These are phyloP conservation scores for Sugiyamaella neomexicana DNA, from an alignment of 1,139 yeast species.

Conservation along the genomic window DNA sequence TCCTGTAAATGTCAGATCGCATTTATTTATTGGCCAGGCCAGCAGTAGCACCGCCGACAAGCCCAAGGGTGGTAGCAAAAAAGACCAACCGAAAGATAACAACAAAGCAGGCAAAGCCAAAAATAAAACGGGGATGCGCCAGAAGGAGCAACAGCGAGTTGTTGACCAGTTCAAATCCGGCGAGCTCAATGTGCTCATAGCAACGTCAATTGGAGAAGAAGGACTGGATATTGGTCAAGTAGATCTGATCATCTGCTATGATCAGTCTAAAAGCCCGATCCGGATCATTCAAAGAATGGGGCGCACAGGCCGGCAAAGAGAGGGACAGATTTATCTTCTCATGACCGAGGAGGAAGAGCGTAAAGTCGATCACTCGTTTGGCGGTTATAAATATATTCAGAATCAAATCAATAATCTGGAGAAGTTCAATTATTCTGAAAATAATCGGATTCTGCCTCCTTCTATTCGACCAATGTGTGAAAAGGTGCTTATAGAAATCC, in stretches of 20 bases:
- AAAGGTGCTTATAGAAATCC: slow-evolving; percentile 59
- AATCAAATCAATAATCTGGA: slow-evolving; percentile 46
- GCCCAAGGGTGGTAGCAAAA: slow-evolving; percentile 15
- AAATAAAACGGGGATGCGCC: slow-evolving; percentile 42
- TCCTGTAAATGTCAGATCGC: slow-evolving; percentile 56
- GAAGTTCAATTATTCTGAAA: slow-evolving; percentile 40
- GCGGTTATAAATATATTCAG: slow-evolving; percentile 79
- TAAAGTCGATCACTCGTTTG: slow-evolving; percentile 83
- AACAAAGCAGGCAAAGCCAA: slow-evolving; percentile 16
- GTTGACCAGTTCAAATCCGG: slow-evolving; percentile 74
- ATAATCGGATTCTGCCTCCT: slow-evolving; percentile 68
- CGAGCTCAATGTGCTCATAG: slow-evolving; percentile 74
- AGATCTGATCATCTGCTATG: slow-evolving; percentile 87
- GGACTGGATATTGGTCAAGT: slow-evolving; percentile 98
- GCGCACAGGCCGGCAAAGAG: slow-evolving; percentile 93
- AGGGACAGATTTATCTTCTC: slow-evolving; percentile 77
- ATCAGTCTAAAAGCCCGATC: slow-evolving; percentile 90
- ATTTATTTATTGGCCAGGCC: slow-evolving; percentile 86
- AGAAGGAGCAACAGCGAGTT: slow-evolving; percentile 52
- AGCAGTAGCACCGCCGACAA: slow-evolving; percentile 15
- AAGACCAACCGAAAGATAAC: slow-evolving; percentile 3
- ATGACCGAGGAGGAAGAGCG: slow-evolving; percentile 75
- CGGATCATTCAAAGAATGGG: slow-evolving; percentile 96
- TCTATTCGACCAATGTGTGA: slow-evolving; percentile 52
- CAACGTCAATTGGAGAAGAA: slow-evolving; percentile 98